Evolutionary conservation across 2,329 filamentous ascomycete genomes (phyloP).

Genomic region (Trichophyton benhamiae): DNA sequence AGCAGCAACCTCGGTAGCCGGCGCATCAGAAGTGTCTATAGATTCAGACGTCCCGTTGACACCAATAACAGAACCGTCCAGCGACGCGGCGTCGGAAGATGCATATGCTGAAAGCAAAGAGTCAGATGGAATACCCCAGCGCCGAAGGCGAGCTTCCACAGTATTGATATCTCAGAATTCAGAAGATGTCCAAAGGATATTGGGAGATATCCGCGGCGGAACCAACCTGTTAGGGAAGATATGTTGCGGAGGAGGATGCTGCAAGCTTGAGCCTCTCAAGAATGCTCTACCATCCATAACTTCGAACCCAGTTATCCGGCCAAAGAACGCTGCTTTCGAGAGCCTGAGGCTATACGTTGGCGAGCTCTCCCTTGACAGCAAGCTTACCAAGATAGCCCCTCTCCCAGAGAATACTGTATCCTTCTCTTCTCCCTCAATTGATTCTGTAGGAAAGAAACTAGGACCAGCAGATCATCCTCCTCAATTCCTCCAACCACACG

Average conservation of each 20-base stretch:
- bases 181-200: conserved; percentile 45
- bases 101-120: conserved; percentile 15
- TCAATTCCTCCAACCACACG: conserved; percentile 83
- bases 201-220: conserved; percentile 43
- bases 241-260: conserved; percentile 55
- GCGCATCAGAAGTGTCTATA: conserved; percentile 20
- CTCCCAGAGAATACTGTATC: conserved; percentile 65
- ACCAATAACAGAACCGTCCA: conserved; percentile 29
- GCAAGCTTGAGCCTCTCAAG: conserved; percentile 45
- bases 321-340: conserved; percentile 74
- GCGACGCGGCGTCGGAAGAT: conserved; percentile 18
- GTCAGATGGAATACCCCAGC: conserved; percentile 13
- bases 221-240: conserved; percentile 51
- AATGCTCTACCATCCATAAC: conserved; percentile 30
- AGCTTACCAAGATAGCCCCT: conserved; percentile 57
- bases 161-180: conserved; percentile 45
- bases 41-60: conserved; percentile 30
- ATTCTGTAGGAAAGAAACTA: conserved; percentile 22
- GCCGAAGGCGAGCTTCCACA: conserved; percentile 34
- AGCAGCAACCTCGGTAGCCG: conserved; percentile 22
- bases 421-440: conserved; percentile 36
- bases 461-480: conserved; percentile 55
- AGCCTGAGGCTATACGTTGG: conserved; percentile 66
- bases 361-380: conserved; percentile 56
- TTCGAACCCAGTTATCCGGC: conserved; percentile 41